These are phyloP conservation scores for Gillenia trifoliata DNA, from an alignment of 306 rosid genomes.

Conservation along the genomic window DNA sequence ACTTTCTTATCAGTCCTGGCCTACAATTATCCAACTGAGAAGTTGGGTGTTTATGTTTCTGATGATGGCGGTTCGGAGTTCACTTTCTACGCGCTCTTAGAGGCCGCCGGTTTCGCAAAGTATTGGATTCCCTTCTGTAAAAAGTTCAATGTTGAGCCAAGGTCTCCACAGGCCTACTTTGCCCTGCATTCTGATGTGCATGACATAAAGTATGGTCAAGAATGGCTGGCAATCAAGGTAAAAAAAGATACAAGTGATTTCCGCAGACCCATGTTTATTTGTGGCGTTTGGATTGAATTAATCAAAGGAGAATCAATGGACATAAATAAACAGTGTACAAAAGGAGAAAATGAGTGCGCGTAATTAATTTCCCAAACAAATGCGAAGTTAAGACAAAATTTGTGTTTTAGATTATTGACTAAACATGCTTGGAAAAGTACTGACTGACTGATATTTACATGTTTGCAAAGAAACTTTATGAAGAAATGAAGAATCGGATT, in stretches of 20 bases:
- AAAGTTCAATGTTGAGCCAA: slow-evolving; percentile 46
- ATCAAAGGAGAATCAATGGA: too few relatives aligned
- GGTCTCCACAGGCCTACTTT: slow-evolving; percentile 57
- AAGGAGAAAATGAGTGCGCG: too few relatives aligned
- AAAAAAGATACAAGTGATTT: too few relatives aligned
- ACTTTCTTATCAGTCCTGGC: slow-evolving; percentile 55
- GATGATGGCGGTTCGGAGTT: slow-evolving; percentile 67
- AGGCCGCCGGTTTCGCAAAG: slow-evolving; percentile 51
- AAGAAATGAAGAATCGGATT: slow-evolving; percentile 58
- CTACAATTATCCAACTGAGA: slow-evolving; percentile 50
- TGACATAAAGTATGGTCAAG: slow-evolving; percentile 2
- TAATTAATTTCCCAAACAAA: too few relatives aligned
- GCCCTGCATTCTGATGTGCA: slow-evolving; percentile 12
- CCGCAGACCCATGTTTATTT: too few relatives aligned
- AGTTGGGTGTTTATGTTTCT: slow-evolving; percentile 55
- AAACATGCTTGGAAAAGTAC: too few relatives aligned
- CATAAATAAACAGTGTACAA: too few relatives aligned
- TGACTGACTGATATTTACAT: neutral
- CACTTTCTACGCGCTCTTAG: slow-evolving; percentile 59
- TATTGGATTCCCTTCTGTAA: slow-evolving; percentile 66
- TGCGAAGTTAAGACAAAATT: too few relatives aligned
- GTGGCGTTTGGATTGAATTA: too few relatives aligned
- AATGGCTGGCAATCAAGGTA: slow-evolving; percentile 45
- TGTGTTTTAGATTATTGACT: too few relatives aligned
- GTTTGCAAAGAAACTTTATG: slow-evolving; percentile 46